Percentiles rank a stretch among this genome's conserved stretches.
Evolutionary conservation across 805 yeast genomes (phyloP).

Genomic region (Metschnikowia bowlesiae): DNA sequence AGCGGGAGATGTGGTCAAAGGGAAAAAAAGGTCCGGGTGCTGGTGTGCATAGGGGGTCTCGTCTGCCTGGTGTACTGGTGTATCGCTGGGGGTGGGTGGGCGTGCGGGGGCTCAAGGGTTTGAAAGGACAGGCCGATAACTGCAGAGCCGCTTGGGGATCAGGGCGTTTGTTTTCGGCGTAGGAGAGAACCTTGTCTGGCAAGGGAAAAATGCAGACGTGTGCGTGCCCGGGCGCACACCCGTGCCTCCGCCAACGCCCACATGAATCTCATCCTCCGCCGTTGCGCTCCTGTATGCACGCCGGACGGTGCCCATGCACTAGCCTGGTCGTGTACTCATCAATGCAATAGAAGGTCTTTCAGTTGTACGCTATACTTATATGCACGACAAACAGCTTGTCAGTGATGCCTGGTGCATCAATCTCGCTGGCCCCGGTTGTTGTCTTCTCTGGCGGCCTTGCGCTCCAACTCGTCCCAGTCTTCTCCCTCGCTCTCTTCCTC

Average conservation of each 20-base stretch:
- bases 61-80: background rate
- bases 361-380: background rate
- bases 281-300: background rate
- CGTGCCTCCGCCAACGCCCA: background rate
- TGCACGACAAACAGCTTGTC: background rate
- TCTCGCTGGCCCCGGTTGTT: slow-evolving; percentile 18
- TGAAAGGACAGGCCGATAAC: background rate
- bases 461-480: slow-evolving; percentile 62
- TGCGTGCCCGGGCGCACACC: background rate
- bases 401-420: background rate
- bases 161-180: background rate
- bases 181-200: background rate
- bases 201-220: background rate
- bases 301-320: too few relatives aligned
- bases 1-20: background rate
- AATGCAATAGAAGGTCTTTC: background rate
- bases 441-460: slow-evolving; percentile 50
- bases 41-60: background rate
- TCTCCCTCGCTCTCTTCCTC: slow-evolving; percentile 38
- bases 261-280: background rate
- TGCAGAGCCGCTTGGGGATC: background rate
- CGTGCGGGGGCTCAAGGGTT: background rate
- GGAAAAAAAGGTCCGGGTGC: background rate
- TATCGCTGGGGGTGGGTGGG: background rate
- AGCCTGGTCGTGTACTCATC: too few relatives aligned